Conservation (phyloP, 2,329 filamentous ascomycete species). For the Phyllosticta ampelicida region DNA sequence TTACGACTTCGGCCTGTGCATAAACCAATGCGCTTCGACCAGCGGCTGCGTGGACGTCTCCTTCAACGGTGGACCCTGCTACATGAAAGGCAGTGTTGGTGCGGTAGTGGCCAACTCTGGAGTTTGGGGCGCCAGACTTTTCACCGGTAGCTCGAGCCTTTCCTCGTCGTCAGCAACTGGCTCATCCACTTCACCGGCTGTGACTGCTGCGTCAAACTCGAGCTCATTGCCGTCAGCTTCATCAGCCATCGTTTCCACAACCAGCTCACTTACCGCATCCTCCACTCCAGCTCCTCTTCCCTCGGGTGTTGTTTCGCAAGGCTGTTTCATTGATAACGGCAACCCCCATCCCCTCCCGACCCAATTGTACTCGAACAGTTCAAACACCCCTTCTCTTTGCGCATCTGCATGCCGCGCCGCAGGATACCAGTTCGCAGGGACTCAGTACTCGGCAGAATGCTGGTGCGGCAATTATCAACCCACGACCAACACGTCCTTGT, state of each 20-base stretch:
- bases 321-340: background rate
- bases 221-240: background rate
- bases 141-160: background rate
- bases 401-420: slow-evolving; percentile 5
- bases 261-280: background rate
- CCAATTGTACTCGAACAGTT: background rate
- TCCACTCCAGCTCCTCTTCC: background rate
- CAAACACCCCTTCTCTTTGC: background rate
- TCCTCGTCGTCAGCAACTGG: background rate
- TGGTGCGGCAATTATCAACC: slow-evolving; percentile 24
- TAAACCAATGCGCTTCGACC: slow-evolving; percentile 4
- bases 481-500: background rate
- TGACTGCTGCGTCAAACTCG: background rate
- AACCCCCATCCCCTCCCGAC: background rate
- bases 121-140: slow-evolving; percentile 9
- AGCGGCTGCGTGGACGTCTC: slow-evolving; percentile 9
- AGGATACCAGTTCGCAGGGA: slow-evolving; percentile 19
- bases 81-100: slow-evolving; percentile 7
- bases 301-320: background rate
- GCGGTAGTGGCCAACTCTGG: background rate
- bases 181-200: background rate
- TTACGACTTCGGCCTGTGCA: slow-evolving; percentile 1
- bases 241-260: background rate
- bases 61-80: slow-evolving; percentile 1
- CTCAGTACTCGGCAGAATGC: slow-evolving; percentile 22